A percentile compares a stretch with the other conserved stretches of the same genome.
These are phyloP conservation scores for Phytophthora foliorum DNA, from an alignment of 352 stramenopile species.

Conservation along the genomic window DNA sequence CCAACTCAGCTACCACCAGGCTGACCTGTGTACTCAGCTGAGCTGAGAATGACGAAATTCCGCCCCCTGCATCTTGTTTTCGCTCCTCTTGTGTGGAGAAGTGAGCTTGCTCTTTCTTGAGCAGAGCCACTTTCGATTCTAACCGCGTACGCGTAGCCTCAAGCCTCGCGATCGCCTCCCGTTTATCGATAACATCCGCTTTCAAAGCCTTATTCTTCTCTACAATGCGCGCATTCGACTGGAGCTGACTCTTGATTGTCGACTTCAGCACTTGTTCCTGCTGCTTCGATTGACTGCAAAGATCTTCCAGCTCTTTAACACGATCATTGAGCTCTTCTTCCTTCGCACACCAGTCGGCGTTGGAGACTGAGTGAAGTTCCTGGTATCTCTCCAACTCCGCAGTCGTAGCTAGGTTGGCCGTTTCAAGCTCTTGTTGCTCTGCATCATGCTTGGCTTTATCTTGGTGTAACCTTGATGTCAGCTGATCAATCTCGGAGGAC, in stretches of 20 bases:
- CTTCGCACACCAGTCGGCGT: conserved; percentile 42
- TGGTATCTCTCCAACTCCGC: conserved; percentile 31
- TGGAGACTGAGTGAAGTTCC: conserved; percentile 44
- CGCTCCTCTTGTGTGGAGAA: conserved; percentile 44
- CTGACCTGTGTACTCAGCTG: conserved; percentile 57
- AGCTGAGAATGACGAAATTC: conserved; percentile 39
- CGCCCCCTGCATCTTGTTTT: conserved; percentile 43
- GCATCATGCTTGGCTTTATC: conserved; percentile 6
- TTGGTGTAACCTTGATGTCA: conserved; percentile 33
- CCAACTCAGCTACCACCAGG: conserved; percentile 54
- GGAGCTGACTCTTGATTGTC: conserved; percentile 50
- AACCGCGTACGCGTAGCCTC: conserved; percentile 46
- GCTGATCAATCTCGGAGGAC: conserved; percentile 37
- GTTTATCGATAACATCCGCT: conserved; percentile 40
- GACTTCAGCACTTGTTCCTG: conserved; percentile 47
- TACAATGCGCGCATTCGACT: conserved; percentile 53
- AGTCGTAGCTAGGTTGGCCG: not conserved
- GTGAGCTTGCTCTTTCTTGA: conserved; percentile 62
- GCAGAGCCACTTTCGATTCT: conserved; percentile 56
- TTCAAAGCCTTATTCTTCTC: conserved; percentile 54
- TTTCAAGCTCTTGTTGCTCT: conserved; percentile 20
- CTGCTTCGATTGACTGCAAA: conserved; percentile 31
- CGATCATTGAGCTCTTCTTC: conserved; percentile 24
- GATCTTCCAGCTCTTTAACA: conserved; percentile 27
- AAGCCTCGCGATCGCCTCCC: conserved; percentile 29